phyloP scores from a whole-genome alignment of 257 asterid species.

The Mentha longifolia region DNA sequence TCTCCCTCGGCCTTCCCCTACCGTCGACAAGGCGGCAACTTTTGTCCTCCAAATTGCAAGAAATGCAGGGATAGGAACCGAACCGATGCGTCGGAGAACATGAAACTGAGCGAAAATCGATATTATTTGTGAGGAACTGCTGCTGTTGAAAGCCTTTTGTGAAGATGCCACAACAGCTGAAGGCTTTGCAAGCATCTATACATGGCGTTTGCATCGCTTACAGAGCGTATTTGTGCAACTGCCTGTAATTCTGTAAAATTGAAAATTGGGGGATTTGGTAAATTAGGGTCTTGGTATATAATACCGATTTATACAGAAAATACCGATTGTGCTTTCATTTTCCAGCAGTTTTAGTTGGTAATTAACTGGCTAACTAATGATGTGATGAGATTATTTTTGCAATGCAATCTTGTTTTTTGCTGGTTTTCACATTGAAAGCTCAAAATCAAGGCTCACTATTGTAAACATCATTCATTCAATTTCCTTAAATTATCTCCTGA shows the following conservation, averaged over 20 bases:
- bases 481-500: too few relatives aligned
- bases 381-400: too few relatives aligned
- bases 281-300: slow-evolving; percentile 30
- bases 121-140: slow-evolving; percentile 34
- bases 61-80: slow-evolving; percentile 46
- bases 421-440: too few relatives aligned
- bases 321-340: slow-evolving; percentile 6
- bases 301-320: slow-evolving; percentile 52
- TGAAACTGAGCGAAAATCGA: slow-evolving; percentile 30
- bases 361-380: too few relatives aligned
- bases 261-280: slow-evolving; percentile 17
- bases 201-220: slow-evolving; percentile 60
- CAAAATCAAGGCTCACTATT: too few relatives aligned
- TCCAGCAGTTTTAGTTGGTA: too few relatives aligned
- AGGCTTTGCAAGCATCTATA: slow-evolving; percentile 54
- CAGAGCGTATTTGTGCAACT: neutral
- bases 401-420: too few relatives aligned
- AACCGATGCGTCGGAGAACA: slow-evolving; percentile 33
- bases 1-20: slow-evolving; percentile 29
- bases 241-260: neutral
- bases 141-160: slow-evolving; percentile 30
- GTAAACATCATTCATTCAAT: too few relatives aligned
- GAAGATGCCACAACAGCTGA: slow-evolving; percentile 37
- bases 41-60: slow-evolving; percentile 48
- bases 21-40: slow-evolving; percentile 9